A percentile compares a stretch with the other conserved stretches of the same genome.
Evolutionary conservation across 768 basidiomycete genomes (phyloP).

Genomic region (Macrolepiota dolichaula): DNA sequence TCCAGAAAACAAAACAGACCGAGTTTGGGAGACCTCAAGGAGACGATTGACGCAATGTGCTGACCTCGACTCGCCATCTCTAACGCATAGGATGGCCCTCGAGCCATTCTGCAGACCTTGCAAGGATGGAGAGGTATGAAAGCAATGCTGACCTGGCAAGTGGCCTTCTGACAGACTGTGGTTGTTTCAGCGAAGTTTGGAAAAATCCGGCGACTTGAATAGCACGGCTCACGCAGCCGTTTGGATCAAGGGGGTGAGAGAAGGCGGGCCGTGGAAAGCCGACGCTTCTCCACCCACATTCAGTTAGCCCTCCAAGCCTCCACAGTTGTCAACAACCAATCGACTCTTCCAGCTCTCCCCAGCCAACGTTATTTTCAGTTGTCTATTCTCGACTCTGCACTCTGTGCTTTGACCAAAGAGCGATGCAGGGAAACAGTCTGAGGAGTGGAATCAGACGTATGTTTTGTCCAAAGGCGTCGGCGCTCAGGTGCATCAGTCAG

Average conservation of each 20-base stretch:
- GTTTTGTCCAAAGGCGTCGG: too few relatives aligned
- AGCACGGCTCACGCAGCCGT: conserved; percentile 5
- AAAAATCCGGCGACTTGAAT: background rate
- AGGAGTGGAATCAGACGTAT: too few relatives aligned
- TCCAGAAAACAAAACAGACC: background rate
- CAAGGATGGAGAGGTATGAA: conserved; percentile 12
- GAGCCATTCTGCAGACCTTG: conserved; percentile 25
- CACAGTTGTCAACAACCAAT: background rate
- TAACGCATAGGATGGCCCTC: conserved; percentile 25
- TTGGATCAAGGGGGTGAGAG: background rate
- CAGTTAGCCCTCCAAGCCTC: background rate
- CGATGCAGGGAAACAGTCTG: too few relatives aligned
- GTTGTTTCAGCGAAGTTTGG: background rate
- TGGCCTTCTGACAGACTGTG: background rate
- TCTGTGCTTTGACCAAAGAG: background rate
- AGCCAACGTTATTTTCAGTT: background rate
- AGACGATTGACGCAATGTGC: conserved; percentile 15
- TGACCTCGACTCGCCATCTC: conserved; percentile 22
- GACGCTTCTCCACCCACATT: background rate
- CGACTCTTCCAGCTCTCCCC: background rate
- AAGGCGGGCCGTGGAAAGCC: conserved; percentile 1
- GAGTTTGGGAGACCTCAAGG: conserved; percentile 4
- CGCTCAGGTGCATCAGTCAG: too few relatives aligned
- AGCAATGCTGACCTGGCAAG: conserved; percentile 9
- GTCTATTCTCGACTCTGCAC: background rate